Conservation (phyloP, 805 yeast species). For the Kodamaea nitidulidarum region DNA sequence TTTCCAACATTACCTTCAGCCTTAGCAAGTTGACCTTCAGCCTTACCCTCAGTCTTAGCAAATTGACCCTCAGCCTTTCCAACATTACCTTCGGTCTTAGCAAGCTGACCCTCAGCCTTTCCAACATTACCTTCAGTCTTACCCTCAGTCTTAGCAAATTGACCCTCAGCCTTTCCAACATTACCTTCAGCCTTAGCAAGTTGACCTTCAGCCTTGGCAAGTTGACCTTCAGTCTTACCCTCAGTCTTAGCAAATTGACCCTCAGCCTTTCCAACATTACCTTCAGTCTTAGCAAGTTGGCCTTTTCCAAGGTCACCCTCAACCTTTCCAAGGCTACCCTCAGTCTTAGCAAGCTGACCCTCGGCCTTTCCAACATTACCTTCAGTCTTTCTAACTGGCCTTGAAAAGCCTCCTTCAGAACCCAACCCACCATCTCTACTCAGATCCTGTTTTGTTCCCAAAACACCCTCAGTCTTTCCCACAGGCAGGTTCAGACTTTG, state of each 20-base stretch:
- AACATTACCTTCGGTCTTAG: neutral
- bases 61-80: constrained; percentile 1
- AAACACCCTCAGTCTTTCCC: no score
- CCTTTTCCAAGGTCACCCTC: neutral
- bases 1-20: neutral
- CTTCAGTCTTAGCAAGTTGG: neutral
- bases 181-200: constrained; percentile 1
- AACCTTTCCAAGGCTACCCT: neutral
- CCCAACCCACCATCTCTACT: no score
- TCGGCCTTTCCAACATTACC: no score
- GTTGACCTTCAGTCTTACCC: neutral
- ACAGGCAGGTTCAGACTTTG: no score
- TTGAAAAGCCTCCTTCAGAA: no score
- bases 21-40: constrained; percentile 1
- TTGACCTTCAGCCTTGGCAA: neutral
- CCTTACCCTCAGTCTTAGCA: constrained; percentile 1
- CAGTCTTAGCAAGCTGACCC: neutral
- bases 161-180: neutral
- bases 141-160: neutral
- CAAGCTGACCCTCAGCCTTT: constrained; percentile 1
- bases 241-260: neutral
- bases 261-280: neutral
- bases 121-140: neutral
- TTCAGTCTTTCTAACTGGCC: no score
- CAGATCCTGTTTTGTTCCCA: no score